These are phyloP conservation scores for Lichtheimia hyalospora DNA, from an alignment of 371 early-diverging fungal species.

Conservation along the genomic window DNA sequence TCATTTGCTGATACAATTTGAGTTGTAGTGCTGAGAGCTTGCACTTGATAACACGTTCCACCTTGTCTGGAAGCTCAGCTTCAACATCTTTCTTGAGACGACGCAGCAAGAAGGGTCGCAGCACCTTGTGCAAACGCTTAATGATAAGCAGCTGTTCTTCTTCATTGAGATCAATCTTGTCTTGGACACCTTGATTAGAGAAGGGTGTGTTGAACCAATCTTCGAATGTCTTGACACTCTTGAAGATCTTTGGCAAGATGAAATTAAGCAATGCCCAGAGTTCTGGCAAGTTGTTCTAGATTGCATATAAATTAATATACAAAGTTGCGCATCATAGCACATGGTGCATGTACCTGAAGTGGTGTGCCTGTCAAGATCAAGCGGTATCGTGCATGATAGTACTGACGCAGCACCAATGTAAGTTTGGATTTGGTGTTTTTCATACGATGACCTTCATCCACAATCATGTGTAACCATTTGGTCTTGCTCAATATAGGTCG, in stretches of 20 bases:
- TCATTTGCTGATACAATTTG: constrained; percentile 78
- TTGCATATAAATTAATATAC: neutral
- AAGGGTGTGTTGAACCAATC: constrained; percentile 99
- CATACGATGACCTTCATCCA: constrained; percentile 99
- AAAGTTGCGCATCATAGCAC: neutral
- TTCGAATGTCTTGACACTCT: constrained; percentile 94
- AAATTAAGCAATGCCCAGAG: constrained; percentile 99
- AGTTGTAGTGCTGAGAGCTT: constrained; percentile 82
- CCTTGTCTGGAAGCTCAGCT: constrained; percentile 96
- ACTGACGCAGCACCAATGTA: constrained; percentile 78
- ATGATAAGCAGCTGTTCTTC: constrained; percentile 97
- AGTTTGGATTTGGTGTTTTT: constrained; percentile 94
- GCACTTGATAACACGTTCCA: constrained; percentile 95
- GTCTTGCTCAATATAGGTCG: constrained; percentile 77
- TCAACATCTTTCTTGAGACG: constrained; percentile 99
- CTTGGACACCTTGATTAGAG: constrained; percentile 81
- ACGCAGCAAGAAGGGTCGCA: constrained; percentile 96
- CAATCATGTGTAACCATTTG: constrained; percentile 94
- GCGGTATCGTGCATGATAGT: constrained; percentile 89
- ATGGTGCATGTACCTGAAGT: constrained; percentile 68
- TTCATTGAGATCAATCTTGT: constrained; percentile 89
- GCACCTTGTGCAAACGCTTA: constrained; percentile 93
- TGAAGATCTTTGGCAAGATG: constrained; percentile 94
- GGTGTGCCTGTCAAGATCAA: constrained; percentile 99
- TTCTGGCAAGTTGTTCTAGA: constrained; percentile 96